Base-by-base conservation (phyloP, 805 yeast genomes). In the Saturnispora serradocipensis region DNA sequence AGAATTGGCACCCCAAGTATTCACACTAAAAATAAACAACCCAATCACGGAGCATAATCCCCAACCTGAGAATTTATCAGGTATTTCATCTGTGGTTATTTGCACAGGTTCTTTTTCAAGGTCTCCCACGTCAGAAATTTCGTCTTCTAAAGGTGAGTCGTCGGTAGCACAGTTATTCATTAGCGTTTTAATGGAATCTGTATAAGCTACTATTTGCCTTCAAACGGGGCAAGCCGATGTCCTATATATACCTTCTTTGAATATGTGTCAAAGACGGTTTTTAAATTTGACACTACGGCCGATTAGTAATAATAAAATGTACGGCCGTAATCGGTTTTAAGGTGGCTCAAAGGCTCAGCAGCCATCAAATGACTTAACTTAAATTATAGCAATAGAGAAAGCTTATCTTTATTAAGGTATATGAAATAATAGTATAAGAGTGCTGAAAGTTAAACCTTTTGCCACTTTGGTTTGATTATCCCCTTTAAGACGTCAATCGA, bases 21-120 rank as follows among this genome's bases (percentile, higher is more conserved):
- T 71, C 56, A 80, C 75, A 62, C 80, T 78, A 40, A 80, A 67
- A 4, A 79, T 48, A 28, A 72, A 67, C 3, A 77, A 73, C 13
- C 81, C 78, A 15, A 76, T 54, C 13, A 77, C 75, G 18, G 61
- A 48, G 2, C 59, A 28, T 20, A 82, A 71, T 0, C 83, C 79
- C 85, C 88, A 81, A 2, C 86, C 88, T 52, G 78, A 75, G 2
- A 88, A 88, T 43, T 81, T 83, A 62, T 84, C 90, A 1, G 83
- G 82, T 0, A 68, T 65, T 3, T 58, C 67, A 20, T 54, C 54
- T 39, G 13, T 13, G 9, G 28, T 10, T 7, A 15, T 18, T 18
- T 32, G 32, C 8, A 30, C 38, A 5, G 47, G 11, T n/a, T 15
- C 28, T 20, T 28, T 34, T n/a, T 45, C 47, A 15, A 25, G n/a